These are phyloP conservation scores for Haberlea rhodopensis DNA, from an alignment of 257 asterid genomes.

Conservation along the genomic window DNA sequence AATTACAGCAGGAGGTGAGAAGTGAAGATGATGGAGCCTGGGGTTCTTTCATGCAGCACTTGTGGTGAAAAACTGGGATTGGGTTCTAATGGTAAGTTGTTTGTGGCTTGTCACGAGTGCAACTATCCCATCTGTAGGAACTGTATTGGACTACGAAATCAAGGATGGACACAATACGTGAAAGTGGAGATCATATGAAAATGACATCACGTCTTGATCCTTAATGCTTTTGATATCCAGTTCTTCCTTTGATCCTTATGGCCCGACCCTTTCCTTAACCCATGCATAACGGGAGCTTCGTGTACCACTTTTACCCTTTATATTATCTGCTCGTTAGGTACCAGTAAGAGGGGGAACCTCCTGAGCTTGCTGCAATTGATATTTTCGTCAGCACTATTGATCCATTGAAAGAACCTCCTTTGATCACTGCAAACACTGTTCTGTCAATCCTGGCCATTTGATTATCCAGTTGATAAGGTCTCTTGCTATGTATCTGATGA, in stretches of 20 bases:
- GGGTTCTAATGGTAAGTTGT: slow-evolving; percentile 52
- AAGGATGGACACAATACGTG: slow-evolving; percentile 67
- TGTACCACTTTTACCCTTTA: too few species aligned
- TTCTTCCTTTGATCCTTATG: too few species aligned
- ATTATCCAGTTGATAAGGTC: slow-evolving; percentile 92
- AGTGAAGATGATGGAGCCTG: slow-evolving; percentile 80
- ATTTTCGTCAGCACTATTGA: slow-evolving; percentile 96
- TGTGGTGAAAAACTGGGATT: slow-evolving; percentile 75
- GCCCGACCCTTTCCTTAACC: too few species aligned
- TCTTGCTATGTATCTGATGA: slow-evolving; percentile 98
- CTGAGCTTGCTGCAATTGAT: slow-evolving; percentile 87
- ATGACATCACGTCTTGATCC: slow-evolving; percentile 38
- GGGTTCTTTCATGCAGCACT: slow-evolving; percentile 64
- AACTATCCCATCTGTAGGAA: slow-evolving; percentile 63
- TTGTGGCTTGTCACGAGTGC: slow-evolving; percentile 82
- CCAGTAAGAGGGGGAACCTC: slow-evolving; percentile 80
- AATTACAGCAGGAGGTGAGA: not conserved
- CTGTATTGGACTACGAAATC: slow-evolving; percentile 68
- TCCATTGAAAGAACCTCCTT: slow-evolving; percentile 96
- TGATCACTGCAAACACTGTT: slow-evolving; percentile 88
- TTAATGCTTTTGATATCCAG: too few species aligned
- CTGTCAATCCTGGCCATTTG: slow-evolving; percentile 97
- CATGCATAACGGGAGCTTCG: too few species aligned
- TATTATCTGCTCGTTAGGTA: slow-evolving; percentile 51
- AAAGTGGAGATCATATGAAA: slow-evolving; percentile 34